These are phyloP conservation scores for Sicyos edulis DNA, from an alignment of 306 rosid species.

Conservation along the genomic window DNA sequence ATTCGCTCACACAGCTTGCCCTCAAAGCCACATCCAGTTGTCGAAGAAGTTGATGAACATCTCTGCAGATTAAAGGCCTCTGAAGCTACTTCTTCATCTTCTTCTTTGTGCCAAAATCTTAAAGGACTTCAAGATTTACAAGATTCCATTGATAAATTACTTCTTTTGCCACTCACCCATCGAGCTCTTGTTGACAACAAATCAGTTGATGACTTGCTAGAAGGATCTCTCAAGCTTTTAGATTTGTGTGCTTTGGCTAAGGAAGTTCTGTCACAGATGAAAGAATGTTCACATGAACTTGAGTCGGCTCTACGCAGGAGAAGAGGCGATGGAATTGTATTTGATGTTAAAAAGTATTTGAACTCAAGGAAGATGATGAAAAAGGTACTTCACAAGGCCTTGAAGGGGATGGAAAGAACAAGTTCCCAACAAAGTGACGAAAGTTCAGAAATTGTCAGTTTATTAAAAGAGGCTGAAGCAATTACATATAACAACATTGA, in stretches of 20 bases:
- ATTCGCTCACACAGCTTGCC: constrained; percentile 28
- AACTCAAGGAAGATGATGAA: constrained; percentile 23
- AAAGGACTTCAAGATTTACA: constrained; percentile 29
- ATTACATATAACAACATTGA: constrained; percentile 9
- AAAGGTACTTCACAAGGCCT: constrained; percentile 25
- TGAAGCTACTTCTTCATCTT: constrained; percentile 19
- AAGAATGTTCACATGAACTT: constrained; percentile 24
- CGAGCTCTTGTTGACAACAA: constrained; percentile 22
- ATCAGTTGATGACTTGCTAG: constrained; percentile 18
- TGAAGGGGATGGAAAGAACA: constrained; percentile 18
- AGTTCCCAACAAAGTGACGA: constrained; percentile 7
- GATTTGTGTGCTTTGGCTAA: constrained; percentile 24
- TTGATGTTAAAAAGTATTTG: constrained; percentile 19
- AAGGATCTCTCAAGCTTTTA: constrained; percentile 26
- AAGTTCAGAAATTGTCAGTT: not conserved
- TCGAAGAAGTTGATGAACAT: constrained; percentile 23
- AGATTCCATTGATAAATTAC: constrained; percentile 22
- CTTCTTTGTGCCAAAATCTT: constrained; percentile 20
- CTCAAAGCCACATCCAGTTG: constrained; percentile 25
- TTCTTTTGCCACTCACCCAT: constrained; percentile 19
- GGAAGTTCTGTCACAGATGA: constrained; percentile 22
- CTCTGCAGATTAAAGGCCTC: constrained; percentile 20
- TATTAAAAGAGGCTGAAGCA: constrained; percentile 17
- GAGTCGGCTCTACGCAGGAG: constrained; percentile 18
- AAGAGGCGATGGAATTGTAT: constrained; percentile 17